Evolutionary conservation across 106 monocot species (phyloP), one percentile per base, ranked within the genome.

Genomic region (Dioscorea alata): DNA sequence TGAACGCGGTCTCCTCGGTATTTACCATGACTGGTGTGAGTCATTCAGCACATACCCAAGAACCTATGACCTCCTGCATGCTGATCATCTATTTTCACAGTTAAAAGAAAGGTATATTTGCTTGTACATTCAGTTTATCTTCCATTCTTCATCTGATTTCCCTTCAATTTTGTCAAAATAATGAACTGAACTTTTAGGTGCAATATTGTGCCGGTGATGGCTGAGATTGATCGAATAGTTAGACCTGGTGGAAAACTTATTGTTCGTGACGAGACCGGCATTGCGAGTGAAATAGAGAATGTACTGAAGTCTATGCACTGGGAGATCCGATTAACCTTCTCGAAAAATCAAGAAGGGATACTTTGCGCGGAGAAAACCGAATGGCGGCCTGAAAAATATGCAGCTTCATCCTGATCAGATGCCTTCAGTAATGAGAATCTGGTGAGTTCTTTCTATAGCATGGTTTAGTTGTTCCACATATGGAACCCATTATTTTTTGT

Each of bases 181-280:
- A 14, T 58, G 34, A 14, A 22, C 25, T 66, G 12, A 56, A 69
- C 19, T 84, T 79, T 48, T 81, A 94, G 94, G 68, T 95, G 95
- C 67, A 70, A 79, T 4, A 79, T 91, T 66, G 63, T 85, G 69
- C 76, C 95, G n/a, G 78, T 91, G 48, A 33, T 91, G 19, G 88
- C 71, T 33, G 95, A 95, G 83, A 78, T 88, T 14, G 95, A 95
- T 64, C 78, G 95, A 66, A 86, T 95, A 61, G 60, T 78, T 35
- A 91, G 95, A 53, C 95, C 95, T 2, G 88, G 91, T 0, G 95
- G 95, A 14, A 95, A 80, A 73, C 22, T 95, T 13, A 84, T 95
- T 53, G 65, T 95, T 18, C 81, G 88, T 0, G 95, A 95, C 65
- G 88, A 91, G 34, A 63, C 84, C 49, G 70, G 23, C 17, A 69